Conservation (phyloP, 2,329 filamentous ascomycete species). For the Penicillium griseofulvum region DNA sequence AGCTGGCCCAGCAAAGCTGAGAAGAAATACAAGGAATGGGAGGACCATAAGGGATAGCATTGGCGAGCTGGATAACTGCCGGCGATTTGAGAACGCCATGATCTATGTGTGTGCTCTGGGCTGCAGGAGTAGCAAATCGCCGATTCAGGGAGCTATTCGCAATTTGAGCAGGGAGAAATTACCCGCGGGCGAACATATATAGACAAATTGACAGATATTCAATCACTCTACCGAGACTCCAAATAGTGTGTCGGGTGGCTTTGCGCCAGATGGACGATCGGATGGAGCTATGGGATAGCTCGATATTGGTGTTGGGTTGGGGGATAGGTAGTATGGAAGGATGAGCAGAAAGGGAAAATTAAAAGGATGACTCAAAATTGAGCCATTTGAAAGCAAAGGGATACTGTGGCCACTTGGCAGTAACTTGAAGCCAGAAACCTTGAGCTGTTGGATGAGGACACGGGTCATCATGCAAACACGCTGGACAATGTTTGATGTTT, state of each 20-base stretch:
- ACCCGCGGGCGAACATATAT: slow-evolving; percentile 9
- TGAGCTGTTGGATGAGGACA: slow-evolving; percentile 23
- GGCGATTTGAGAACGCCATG: slow-evolving; percentile 34
- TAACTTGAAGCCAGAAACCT: slow-evolving; percentile 24
- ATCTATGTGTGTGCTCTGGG: slow-evolving; percentile 25
- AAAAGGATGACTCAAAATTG: slow-evolving; percentile 12
- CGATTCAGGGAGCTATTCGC: background rate
- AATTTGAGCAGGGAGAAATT: slow-evolving; percentile 1
- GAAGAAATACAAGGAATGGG: slow-evolving; percentile 51
- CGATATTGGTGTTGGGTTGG: background rate
- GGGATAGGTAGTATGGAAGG: background rate
- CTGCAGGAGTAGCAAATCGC: slow-evolving; percentile 16
- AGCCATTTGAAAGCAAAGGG: slow-evolving; percentile 30
- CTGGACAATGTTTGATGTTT: slow-evolving; percentile 10
- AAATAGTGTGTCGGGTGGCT: slow-evolving; percentile 16
- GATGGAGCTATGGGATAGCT: slow-evolving; percentile 12
- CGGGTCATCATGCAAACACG: slow-evolving; percentile 21
- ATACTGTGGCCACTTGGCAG: slow-evolving; percentile 32
- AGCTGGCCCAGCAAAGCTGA: slow-evolving; percentile 55
- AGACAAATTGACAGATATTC: background rate
- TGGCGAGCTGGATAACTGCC: slow-evolving; percentile 29
- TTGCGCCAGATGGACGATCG: slow-evolving; percentile 15
- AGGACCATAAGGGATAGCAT: slow-evolving; percentile 48
- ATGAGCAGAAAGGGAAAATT: background rate
- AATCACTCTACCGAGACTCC: slow-evolving; percentile 12